Evolutionary conservation across 768 basidiomycete species (phyloP).

Genomic region (Leccinum obscurum): DNA sequence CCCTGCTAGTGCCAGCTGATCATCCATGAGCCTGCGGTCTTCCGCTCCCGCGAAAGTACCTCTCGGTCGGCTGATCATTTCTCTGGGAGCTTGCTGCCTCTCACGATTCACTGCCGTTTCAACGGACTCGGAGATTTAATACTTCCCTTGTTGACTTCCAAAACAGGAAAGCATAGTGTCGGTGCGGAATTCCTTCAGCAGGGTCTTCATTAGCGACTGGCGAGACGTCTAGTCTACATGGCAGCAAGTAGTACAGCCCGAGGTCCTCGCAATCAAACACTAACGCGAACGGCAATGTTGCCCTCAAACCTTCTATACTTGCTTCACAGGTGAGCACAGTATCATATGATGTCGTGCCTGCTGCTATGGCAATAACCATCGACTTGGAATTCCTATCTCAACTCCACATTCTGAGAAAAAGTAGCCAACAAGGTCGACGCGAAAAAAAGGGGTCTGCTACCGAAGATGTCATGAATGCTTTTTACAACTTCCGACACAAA

Average conservation of each 20-base stretch:
- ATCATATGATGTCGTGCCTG: neutral
- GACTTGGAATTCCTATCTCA: neutral
- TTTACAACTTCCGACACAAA: neutral
- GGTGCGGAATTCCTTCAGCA: neutral
- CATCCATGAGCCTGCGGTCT: no score
- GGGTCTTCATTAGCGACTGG: no score
- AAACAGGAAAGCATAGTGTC: conserved; percentile 13
- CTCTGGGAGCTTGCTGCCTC: neutral
- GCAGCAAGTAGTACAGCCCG: no score
- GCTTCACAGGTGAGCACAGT: neutral
- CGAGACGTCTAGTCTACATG: no score
- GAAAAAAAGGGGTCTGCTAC: neutral
- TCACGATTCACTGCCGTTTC: neutral
- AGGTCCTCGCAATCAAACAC: no score
- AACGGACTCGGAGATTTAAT: neutral
- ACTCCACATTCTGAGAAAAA: neutral
- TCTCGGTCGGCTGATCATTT: neutral
- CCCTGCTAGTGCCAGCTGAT: neutral
- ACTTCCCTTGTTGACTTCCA: neutral
- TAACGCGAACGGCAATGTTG: no score
- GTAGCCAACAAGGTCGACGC: neutral
- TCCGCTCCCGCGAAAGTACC: neutral
- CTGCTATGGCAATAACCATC: neutral
- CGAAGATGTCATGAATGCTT: neutral
- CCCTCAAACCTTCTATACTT: neutral